Conservation (phyloP, 1,284 basidiomycete genomes). For the Trichosporon faecale region DNA sequence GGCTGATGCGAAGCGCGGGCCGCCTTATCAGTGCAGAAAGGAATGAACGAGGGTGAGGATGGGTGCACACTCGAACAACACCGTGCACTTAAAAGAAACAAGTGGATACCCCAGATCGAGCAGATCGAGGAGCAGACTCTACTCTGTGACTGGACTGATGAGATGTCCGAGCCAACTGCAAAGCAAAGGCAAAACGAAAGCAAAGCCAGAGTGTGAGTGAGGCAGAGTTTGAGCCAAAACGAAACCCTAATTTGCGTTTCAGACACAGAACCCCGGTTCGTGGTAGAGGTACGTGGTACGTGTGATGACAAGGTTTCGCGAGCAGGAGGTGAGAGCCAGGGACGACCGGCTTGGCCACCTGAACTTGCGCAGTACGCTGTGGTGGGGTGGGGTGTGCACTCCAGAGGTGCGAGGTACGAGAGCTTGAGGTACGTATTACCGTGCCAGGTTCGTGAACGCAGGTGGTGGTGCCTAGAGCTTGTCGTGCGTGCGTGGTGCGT, state of each 20-base stretch:
- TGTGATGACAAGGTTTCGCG: background rate
- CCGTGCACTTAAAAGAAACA: background rate
- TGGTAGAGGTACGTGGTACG: background rate
- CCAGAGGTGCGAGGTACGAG: background rate
- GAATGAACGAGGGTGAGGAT: constrained; percentile 3
- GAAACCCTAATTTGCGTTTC: constrained; percentile 1
- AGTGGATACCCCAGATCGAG: background rate
- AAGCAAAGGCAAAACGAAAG: background rate
- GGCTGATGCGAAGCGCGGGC: background rate
- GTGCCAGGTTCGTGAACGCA: background rate
- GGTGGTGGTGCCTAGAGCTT: background rate
- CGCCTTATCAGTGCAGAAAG: background rate
- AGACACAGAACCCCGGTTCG: constrained; percentile 1
- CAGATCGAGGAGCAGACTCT: background rate
- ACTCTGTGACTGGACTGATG: background rate
- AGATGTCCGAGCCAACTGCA: background rate
- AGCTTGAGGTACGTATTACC: background rate
- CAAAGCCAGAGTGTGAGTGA: background rate
- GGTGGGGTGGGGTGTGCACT: background rate
- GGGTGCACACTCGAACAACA: background rate
- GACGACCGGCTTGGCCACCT: background rate
- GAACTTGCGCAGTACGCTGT: background rate
- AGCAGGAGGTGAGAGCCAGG: background rate
- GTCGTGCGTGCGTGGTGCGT: background rate
- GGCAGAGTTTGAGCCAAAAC: background rate